Base-by-base conservation (phyloP, 2,329 filamentous ascomycete genomes). In the Hymenoscyphus repandus region DNA sequence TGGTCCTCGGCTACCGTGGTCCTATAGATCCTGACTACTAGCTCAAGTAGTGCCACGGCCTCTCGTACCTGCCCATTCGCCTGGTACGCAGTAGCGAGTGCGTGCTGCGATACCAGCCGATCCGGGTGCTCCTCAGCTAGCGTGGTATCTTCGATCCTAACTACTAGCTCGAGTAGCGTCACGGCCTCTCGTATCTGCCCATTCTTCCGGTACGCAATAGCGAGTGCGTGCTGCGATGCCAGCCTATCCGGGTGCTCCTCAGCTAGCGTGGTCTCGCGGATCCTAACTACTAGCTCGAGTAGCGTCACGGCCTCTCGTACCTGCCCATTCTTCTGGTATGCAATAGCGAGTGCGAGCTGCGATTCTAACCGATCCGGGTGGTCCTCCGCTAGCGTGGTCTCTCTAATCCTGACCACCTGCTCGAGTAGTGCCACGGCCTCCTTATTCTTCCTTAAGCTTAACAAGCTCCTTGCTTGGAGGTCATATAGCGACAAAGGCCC, bases 401-500 rank as follows among this genome's bases (percentile, higher is more conserved):
- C 36, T 13, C 15, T 9, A 15, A 38, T 39, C 13, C 38, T 47
- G 5, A 50, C 34, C 10, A 51, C 38, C 6, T 51, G 43, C 45
- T 51, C 37, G 12, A 47, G 38, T n/a, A 59, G 34, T 40, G 9
- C 44, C 1, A 40, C 32, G 15, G 49, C 56, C 15, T 22, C 38
- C 10, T 56, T n/a, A 40, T 40, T 27, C n/a, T 33, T 53, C n/a
- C 49, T 43, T 1, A 52, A 15, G 30, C 47, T 33, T 1, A 11
- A 4, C 13, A 59, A 48, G 41, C 34, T 56, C n/a, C 31, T 43
- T 34, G 46, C 53, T 42, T 56, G 42, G 27, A 58, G 44, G 27
- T 48, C 22, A 54, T 59, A 59, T 31, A 59, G 32, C 45, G 32
- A 37, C 30, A 59, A 27, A 12, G 49, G 56, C 7, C 56, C 53